These are phyloP conservation scores for Xylariaceae sp. DNA, from an alignment of 2,329 filamentous ascomycete species.

Conservation along the genomic window DNA sequence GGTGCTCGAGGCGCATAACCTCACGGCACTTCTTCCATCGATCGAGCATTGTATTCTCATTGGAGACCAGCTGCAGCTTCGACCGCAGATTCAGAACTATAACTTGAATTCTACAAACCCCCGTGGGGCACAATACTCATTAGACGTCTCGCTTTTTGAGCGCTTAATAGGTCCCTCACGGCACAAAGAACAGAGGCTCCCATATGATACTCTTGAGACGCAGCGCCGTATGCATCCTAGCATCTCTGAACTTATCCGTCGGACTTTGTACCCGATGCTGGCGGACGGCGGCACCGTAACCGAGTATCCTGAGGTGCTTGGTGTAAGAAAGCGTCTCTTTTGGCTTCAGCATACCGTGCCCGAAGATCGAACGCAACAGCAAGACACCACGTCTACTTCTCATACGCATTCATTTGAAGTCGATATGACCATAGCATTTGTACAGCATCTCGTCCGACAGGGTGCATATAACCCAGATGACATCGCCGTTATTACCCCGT, in stretches of 20 bases:
- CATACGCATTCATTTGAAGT: conserved; percentile 58
- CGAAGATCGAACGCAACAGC: conserved; percentile 17
- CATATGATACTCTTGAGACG: conserved; percentile 40
- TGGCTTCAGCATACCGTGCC: conserved; percentile 55
- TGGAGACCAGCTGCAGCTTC: conserved; percentile 60
- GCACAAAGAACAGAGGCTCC: conserved; percentile 25
- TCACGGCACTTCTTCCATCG: conserved; percentile 56
- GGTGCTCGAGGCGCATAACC: conserved; percentile 59
- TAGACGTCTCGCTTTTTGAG: conserved; percentile 61
- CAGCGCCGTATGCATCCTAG: conserved; percentile 59
- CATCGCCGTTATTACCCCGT: conserved; percentile 68
- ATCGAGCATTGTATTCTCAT: conserved; percentile 61
- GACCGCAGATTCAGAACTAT: conserved; percentile 54
- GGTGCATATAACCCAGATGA: conserved; percentile 56
- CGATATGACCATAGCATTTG: conserved; percentile 57
- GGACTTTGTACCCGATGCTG: conserved; percentile 51
- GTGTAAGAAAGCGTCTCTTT: conserved; percentile 47
- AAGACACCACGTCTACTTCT: conserved; percentile 40
- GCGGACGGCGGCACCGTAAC: conserved; percentile 41
- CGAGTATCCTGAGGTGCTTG: conserved; percentile 42
- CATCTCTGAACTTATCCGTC: conserved; percentile 51
- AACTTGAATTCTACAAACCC: conserved; percentile 46
- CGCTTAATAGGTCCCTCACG: conserved; percentile 41
- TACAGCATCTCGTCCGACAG: conserved; percentile 62
- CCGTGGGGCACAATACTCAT: conserved; percentile 42